Evolutionary conservation across 495 filamentous ascomycete genomes (phyloP), one percentile per base, ranked within the genome.

Genomic region (Pyronema omphalodes): DNA sequence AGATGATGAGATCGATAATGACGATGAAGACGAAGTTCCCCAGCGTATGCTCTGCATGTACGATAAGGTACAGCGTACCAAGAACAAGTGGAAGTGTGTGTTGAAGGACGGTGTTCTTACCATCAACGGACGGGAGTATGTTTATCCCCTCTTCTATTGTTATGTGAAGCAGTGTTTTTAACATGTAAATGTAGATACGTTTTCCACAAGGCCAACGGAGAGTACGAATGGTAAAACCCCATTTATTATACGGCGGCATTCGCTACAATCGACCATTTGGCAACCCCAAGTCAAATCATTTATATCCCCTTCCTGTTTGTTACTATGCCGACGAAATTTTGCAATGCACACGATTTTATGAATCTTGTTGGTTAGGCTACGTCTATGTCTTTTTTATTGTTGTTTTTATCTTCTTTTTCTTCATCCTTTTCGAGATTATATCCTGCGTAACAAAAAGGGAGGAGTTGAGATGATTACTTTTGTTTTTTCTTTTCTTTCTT

Each of bases 21-120:
- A 88, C 18, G 81, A 95, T 40, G 88, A 94, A 52, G 81, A 88
- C 14, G 74, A 74, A 4, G 70, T 69, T 55, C 79, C 78, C 1
- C 82, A 93, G 56, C 85, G 91, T 67, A 95, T 95, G 85, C 78
- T 96, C 39, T 98, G 91, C 72, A 94, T 91, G 62, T 98, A 98
- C 65, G 91, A 99, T 72, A 99, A 99, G 73, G 91, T 99, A 15
- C 88, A 95, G 69, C 75, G 91, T 49, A 93, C 95, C 55, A 99
- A 99, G 80, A 99, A 95, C 68, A 99, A 96, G 81, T 99, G 91
- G 91, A 99, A 99, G 80, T 99, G 91, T 71, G 85, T 84, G 5
- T 75, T 99, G 52, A 96, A 96, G 72, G 91, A 99, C 62, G 91
- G 91, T 14, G 84, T 99, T 12, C 73, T 99, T 57, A 94, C 82